Evolutionary conservation across 1,139 yeast genomes (phyloP), one percentile per base, ranked within the genome.

Genomic region (Saccharomycopsis phalli): DNA sequence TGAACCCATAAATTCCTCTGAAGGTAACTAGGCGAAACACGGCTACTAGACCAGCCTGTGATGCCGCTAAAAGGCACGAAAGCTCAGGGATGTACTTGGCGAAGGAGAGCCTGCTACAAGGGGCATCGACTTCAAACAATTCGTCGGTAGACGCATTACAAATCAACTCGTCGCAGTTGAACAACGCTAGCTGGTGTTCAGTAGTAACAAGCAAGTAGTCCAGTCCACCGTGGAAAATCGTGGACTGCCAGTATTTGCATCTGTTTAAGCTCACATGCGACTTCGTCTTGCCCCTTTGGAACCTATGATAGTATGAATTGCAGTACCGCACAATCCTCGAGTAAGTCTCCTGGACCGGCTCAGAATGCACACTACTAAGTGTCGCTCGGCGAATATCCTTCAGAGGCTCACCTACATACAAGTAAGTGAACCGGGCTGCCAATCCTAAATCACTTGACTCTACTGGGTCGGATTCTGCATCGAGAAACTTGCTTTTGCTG

Each of bases 31-130:
- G 53, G 31, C 88, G 56, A 58, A 77, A 67, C 0, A 80, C 57
- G 1, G 78, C 57, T 4, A 76, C 67, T n/a, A 69, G 54, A 0
- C 87, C 86, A 38, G 69, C 68, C 47, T 78, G 86, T 0, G 79
- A 62, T 0, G 69, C 78, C 0, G 68, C 73, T 4, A 77, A 58
- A 17, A 71, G 60, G 29, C 77, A 70, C 46, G 69, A 69, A 4
- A 80, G 53, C 45, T 72, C 73, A 0, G 80, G 79, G 1, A 80
- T 66, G 4, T 74, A 49, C 19, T 60, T 55, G 1, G 71, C 60
- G 2, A 80, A 65, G 23, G 77, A 74, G 8, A 79, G 58, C 35
- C 87, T 56, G 50, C 77, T 72, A 29, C 71, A 58, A n/a, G 63
- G 56, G 19, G 66, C 70, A 5, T 55, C 56, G 11, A 52, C 57